Evolutionary conservation across 1,139 yeast genomes (phyloP).

Genomic region (Geotrichum aggregatum): DNA sequence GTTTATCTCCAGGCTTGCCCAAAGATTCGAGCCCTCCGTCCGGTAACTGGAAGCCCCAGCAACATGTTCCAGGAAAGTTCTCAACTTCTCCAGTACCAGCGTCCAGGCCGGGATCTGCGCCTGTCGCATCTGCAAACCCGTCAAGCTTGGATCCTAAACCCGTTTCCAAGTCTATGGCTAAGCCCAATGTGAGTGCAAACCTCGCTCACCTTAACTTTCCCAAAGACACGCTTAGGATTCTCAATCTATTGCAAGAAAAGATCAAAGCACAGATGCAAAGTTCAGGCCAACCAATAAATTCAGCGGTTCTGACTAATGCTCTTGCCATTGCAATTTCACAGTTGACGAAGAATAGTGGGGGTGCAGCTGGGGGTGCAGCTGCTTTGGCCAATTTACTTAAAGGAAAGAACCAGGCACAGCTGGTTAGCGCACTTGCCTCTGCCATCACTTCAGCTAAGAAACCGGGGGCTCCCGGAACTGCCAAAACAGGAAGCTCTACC

Average conservation of each 20-base stretch:
- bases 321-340: slow-evolving; percentile 90
- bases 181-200: slow-evolving; percentile 17
- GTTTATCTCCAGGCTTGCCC: neutral
- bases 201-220: slow-evolving; percentile 28
- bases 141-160: slow-evolving; percentile 12
- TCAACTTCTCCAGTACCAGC: neutral
- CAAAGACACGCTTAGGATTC: slow-evolving; percentile 37
- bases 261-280: slow-evolving; percentile 37
- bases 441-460: slow-evolving; percentile 56
- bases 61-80: neutral
- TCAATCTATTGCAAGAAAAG: slow-evolving; percentile 37
- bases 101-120: neutral
- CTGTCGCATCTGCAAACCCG: neutral
- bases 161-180: slow-evolving; percentile 24
- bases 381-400: slow-evolving; percentile 68
- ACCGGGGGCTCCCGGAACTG: slow-evolving; percentile 12
- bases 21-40: neutral
- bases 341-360: slow-evolving; percentile 78
- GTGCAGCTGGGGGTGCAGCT: slow-evolving; percentile 51
- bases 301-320: slow-evolving; percentile 79
- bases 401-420: slow-evolving; percentile 83
- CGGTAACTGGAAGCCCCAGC: too few species aligned
- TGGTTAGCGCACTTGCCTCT: slow-evolving; percentile 74
- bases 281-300: slow-evolving; percentile 35
- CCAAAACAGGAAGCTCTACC: slow-evolving; percentile 7